Conservation (phyloP, 106 monocot genomes). For the Iris macrosiphon region DNA sequence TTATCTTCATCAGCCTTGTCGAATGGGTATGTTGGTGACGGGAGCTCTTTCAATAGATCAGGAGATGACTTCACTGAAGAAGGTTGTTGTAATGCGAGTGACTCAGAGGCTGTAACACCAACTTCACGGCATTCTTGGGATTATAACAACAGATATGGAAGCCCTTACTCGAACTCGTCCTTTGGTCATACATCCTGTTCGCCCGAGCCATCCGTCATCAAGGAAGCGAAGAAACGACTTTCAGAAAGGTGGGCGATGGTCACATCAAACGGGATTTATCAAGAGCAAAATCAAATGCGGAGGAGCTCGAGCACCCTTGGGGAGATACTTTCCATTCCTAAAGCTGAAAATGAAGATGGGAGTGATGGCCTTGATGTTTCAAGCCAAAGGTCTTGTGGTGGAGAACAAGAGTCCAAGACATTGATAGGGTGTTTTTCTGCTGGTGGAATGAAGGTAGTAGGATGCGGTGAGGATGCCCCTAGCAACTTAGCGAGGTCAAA, state of each 20-base stretch:
- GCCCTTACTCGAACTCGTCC: conserved; percentile 29
- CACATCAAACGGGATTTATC: conserved; percentile 18
- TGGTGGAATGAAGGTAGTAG: conserved; percentile 1
- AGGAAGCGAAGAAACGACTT: conserved; percentile 62
- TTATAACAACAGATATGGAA: conserved; percentile 23
- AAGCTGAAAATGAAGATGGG: conserved; percentile 17
- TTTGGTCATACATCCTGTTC: conserved; percentile 25
- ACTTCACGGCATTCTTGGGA: conserved; percentile 37
- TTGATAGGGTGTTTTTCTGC: conserved; percentile 3
- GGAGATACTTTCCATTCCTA: conserved; percentile 42
- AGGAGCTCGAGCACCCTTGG: conserved; percentile 49
- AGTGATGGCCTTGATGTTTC: neutral
- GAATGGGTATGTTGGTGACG: conserved; percentile 46
- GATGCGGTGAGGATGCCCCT: conserved; percentile 1
- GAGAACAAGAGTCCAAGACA: conserved; percentile 13
- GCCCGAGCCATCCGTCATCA: conserved; percentile 40
- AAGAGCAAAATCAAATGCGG: conserved; percentile 17
- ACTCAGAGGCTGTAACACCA: conserved; percentile 30
- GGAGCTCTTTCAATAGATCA: conserved; percentile 32
- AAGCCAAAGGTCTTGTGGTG: conserved; percentile 12
- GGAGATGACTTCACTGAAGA: conserved; percentile 15
- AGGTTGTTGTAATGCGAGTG: conserved; percentile 22
- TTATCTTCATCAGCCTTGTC: conserved; percentile 36
- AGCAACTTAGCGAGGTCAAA: conserved; percentile 32
- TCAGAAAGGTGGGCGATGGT: conserved; percentile 57